Evolutionary conservation across 371 early-diverging fungal genomes (phyloP).

Genomic region (Mucor indicus): DNA sequence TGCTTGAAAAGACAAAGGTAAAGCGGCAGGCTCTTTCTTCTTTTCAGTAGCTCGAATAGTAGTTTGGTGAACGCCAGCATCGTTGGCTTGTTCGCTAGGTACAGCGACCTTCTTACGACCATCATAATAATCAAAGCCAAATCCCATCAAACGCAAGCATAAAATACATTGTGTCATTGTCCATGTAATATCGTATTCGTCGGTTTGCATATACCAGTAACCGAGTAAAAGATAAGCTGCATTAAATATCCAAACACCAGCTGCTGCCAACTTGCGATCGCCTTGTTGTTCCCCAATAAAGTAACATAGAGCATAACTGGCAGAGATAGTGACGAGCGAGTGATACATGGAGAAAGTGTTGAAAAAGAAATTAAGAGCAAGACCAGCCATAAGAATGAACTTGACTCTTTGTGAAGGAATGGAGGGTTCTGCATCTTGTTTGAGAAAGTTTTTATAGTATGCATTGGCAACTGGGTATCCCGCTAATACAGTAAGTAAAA

Average conservation of each 20-base stretch:
- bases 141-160: conserved; percentile 71
- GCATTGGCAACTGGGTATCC: conserved; percentile 54
- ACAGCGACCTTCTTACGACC: conserved; percentile 8
- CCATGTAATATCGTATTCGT: conserved; percentile 68
- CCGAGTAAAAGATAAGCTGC: conserved; percentile 56
- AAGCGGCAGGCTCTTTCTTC: conserved; percentile 10
- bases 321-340: conserved; percentile 52
- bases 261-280: conserved; percentile 42
- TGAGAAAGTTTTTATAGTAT: conserved; percentile 30
- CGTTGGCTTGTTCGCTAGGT: conserved; percentile 5
- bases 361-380: conserved; percentile 56
- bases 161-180: conserved; percentile 75
- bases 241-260: conserved; percentile 58
- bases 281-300: conserved; percentile 29
- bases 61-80: conserved; percentile 4
- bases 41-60: conserved; percentile 6
- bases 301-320: conserved; percentile 50
- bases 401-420: conserved; percentile 36
- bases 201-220: conserved; percentile 53
- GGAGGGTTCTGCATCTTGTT: conserved; percentile 22
- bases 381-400: conserved; percentile 49
- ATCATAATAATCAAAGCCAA: conserved; percentile 67
- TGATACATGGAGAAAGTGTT: conserved; percentile 60
- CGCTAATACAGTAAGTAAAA: conserved; percentile 49
- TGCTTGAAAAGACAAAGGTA: conserved; percentile 35